Conservation (phyloP, 2,329 filamentous ascomycete species). For the Penicillium sp. region DNA sequence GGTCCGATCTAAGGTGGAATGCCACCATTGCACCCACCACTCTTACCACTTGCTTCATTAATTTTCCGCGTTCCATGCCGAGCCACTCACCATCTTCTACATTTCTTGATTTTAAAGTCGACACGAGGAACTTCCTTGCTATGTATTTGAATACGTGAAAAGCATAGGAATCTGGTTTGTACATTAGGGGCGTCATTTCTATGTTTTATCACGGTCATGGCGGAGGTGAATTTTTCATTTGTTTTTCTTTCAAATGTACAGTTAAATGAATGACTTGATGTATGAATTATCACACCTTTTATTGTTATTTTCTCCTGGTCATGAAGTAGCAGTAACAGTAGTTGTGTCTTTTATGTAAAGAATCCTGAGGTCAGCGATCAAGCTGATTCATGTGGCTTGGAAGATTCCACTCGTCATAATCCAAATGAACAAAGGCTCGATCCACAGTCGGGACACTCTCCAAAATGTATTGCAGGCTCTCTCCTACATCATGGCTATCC, state of each 20-base stretch:
- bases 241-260: constrained; percentile 14
- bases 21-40: constrained; percentile 26
- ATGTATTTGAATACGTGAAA: not conserved
- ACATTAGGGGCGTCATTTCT: not conserved
- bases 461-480: constrained; percentile 61
- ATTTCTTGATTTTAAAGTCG: not conserved
- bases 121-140: not conserved
- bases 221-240: not conserved
- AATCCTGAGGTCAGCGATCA: constrained; percentile 14
- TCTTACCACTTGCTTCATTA: constrained; percentile 22
- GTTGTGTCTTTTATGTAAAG: not conserved
- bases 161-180: not conserved
- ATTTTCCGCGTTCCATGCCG: not conserved
- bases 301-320: not conserved
- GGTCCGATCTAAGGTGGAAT: constrained; percentile 30
- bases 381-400: constrained; percentile 42
- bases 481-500: constrained; percentile 61
- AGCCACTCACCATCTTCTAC: not conserved
- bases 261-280: constrained; percentile 26
- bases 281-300: constrained; percentile 7
- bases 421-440: constrained; percentile 52
- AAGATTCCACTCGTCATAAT: constrained; percentile 48
- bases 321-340: not conserved
- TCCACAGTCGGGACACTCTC: constrained; percentile 51
- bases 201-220: not conserved